Evolutionary conservation across 768 basidiomycete genomes (phyloP).

Genomic region (Kwoniella bestiolae): DNA sequence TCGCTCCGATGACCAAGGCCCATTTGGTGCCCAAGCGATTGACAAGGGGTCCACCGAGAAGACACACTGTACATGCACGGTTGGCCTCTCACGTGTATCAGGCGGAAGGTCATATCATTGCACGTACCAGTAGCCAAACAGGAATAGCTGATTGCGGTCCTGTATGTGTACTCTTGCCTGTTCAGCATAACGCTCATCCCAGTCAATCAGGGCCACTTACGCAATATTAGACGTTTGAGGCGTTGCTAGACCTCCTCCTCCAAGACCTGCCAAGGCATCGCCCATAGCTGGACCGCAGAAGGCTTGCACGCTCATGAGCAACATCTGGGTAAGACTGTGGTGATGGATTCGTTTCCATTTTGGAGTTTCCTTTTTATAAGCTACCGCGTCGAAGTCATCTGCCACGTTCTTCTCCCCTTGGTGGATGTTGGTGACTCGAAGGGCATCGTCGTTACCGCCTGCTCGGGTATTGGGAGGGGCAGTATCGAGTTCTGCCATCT

Average conservation of each 20-base stretch:
- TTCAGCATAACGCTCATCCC: too few relatives aligned
- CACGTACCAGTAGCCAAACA: slow-evolving; percentile 19
- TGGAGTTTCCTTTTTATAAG: too few relatives aligned
- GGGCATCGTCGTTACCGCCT: too few relatives aligned
- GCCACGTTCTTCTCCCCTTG: too few relatives aligned
- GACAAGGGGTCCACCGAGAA: slow-evolving; percentile 44
- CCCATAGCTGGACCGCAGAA: slow-evolving; percentile 25
- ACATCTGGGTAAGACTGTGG: slow-evolving; percentile 29
- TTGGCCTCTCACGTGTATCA: too few relatives aligned
- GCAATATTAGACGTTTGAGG: slow-evolving; percentile 37
- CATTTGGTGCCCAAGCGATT: slow-evolving; percentile 43
- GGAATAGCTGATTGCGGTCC: slow-evolving; percentile 25
- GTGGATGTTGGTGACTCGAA: too few relatives aligned
- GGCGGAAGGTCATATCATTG: too few relatives aligned
- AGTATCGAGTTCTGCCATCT: too few relatives aligned
- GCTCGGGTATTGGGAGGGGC: too few relatives aligned
- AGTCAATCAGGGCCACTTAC: slow-evolving; percentile 6
- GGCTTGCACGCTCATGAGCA: slow-evolving; percentile 25
- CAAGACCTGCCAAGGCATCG: slow-evolving; percentile 23
- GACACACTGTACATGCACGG: too few relatives aligned
- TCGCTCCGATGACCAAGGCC: slow-evolving; percentile 31
- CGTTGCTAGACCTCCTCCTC: slow-evolving; percentile 32
- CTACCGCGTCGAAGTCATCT: too few relatives aligned
- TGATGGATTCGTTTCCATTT: slow-evolving; percentile 26
- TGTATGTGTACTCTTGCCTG: too few relatives aligned